phyloP scores from a whole-genome alignment of 2,329 filamentous ascomycete genomes.

The Sporothrix brunneoviolacea region DNA sequence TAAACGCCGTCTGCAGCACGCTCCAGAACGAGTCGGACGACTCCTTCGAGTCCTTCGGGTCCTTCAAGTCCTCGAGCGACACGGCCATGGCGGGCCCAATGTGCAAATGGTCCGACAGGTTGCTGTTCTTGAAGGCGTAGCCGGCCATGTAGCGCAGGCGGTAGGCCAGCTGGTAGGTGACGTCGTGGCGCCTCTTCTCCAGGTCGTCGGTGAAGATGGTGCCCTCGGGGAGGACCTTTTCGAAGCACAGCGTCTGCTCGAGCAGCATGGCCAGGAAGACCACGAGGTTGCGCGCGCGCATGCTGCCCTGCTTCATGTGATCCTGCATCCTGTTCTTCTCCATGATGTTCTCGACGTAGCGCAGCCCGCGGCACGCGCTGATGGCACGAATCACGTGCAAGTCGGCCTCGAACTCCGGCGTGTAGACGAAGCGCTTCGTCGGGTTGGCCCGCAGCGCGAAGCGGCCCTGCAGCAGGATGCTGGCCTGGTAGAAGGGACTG shows the following conservation, averaged over 20 bases:
- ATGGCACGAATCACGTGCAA: constrained; percentile 3
- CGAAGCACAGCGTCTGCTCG: constrained; percentile 8
- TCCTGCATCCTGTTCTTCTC: constrained; percentile 12
- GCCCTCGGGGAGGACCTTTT: neutral
- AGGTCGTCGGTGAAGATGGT: neutral
- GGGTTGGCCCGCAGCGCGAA: neutral
- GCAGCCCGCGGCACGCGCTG: neutral
- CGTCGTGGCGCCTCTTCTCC: neutral
- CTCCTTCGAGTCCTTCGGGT: neutral
- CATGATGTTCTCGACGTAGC: neutral
- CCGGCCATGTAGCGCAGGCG: constrained; percentile 1
- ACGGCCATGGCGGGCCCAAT: neutral
- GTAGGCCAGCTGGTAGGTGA: constrained; percentile 7
- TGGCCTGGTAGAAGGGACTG: constrained; percentile 4
- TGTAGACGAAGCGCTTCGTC: neutral
- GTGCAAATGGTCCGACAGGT: neutral
- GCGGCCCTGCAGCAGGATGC: constrained; percentile 7
- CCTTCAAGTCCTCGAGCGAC: neutral
- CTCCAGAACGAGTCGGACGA: neutral
- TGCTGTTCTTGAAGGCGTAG: neutral
- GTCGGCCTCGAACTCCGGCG: neutral
- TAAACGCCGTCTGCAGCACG: neutral
- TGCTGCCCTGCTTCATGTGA: neutral
- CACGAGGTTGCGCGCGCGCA: neutral
- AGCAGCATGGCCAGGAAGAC: constrained; percentile 4